Evolutionary conservation across 768 basidiomycete genomes (phyloP), one percentile per base, ranked within the genome.

Genomic region (Scleroderma bovista): DNA sequence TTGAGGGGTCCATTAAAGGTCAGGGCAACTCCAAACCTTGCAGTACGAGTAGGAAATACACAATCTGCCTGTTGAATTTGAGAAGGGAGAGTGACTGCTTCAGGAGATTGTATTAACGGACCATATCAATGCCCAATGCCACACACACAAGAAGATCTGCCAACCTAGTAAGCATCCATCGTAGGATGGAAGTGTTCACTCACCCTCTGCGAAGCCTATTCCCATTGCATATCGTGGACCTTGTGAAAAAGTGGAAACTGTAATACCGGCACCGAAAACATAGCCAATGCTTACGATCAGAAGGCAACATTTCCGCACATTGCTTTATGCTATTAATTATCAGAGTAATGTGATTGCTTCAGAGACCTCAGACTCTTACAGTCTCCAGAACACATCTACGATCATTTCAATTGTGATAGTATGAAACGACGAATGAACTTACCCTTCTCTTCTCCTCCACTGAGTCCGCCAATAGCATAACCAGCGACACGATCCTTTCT

Each of bases 211-310:
- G 65, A 91, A 93, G 9, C 92, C 91, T 38, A 94, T 79, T 2
- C 91, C 93, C 92, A 95, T 95, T 4, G 86, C 84, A 69, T 94
- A 95, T 56, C 91, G 78, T 9, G 92, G 91, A 40, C 88, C 89
- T 91, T 51, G 47, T 32, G 12, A 36, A 44, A 44, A 31, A 24
- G 26, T 51, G 67, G 43, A 63, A 45, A 46, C 43, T 36, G 38
- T 32, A 36, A 17, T 20, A 33, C 31, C 26, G 19, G 31, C 33
- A 17, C 23, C 33, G 17, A 26, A 13, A 29, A 47, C 41, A 29
- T 47, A 51, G 47, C 43, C 42, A 38, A 34, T 31, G 36, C 86
- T 58, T 59, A 88, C 88, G 78, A 58, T 93, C 89, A 63, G 75
- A 72, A 3, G 92, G 92, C 6, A 94, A 72, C 59, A 77, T 83